Percentiles rank a stretch among this genome's conserved stretches.
Conservation (phyloP, 116 monocot genomes). For the Posidonia oceanica region DNA sequence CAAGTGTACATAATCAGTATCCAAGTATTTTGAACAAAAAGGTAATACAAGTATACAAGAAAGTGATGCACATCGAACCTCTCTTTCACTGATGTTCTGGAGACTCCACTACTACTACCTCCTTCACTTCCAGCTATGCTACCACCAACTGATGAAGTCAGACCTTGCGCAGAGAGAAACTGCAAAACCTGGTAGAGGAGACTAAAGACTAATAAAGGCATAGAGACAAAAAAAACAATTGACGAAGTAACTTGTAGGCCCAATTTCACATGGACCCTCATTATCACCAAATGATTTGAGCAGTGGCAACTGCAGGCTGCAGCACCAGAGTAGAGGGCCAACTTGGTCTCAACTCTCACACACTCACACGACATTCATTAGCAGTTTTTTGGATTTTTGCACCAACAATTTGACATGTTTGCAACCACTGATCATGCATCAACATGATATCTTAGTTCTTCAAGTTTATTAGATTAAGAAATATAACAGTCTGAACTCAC, state of each 20-base stretch:
- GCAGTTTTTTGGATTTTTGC: too few relatives aligned
- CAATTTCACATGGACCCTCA: neutral
- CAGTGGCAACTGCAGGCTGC: too few relatives aligned
- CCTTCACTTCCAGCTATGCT: conserved; percentile 10
- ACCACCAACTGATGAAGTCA: conserved; percentile 12
- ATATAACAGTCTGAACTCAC: too few relatives aligned
- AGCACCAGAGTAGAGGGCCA: too few relatives aligned
- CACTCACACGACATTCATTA: too few relatives aligned
- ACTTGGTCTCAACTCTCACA: too few relatives aligned
- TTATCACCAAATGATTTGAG: neutral
- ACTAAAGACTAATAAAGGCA: neutral
- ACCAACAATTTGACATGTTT: too few relatives aligned
- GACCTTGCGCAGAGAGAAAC: conserved; percentile 4
- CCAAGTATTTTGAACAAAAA: neutral
- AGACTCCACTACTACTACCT: conserved; percentile 31
- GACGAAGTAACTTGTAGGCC: neutral
- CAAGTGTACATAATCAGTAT: neutral
- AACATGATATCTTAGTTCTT: too few relatives aligned
- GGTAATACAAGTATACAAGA: neutral
- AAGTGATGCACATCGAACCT: conserved; percentile 24
- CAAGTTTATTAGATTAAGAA: too few relatives aligned
- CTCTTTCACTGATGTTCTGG: conserved; percentile 58
- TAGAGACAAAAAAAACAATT: neutral
- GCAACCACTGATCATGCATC: too few relatives aligned
- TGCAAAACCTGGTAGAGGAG: conserved; percentile 8